A percentile compares a stretch with the other conserved stretches of the same genome.
These are phyloP conservation scores for Oryza brachyantha DNA, from an alignment of 176 grass and related monocot genomes.

Conservation along the genomic window DNA sequence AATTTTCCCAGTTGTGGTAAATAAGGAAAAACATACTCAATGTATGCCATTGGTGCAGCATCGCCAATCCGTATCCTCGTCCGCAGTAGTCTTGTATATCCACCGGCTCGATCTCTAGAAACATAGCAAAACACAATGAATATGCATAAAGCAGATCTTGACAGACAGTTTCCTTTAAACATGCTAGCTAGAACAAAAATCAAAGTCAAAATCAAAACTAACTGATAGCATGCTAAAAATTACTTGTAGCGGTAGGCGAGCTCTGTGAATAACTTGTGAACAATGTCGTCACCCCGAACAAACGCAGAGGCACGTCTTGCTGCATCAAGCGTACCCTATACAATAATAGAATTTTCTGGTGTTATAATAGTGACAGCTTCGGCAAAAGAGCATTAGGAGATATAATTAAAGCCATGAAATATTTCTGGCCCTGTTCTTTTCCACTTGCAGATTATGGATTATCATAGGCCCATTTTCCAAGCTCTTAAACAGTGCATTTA, in stretches of 20 bases:
- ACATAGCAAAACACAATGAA: not conserved
- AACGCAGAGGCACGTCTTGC: conserved; percentile 66
- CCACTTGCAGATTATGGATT: too few relatives aligned
- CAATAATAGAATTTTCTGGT: conserved; percentile 4
- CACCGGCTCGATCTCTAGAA: conserved; percentile 68
- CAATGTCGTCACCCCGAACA: conserved; percentile 87
- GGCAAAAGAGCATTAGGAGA: conserved; percentile 7
- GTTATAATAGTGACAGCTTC: not conserved
- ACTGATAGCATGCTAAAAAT: not conserved
- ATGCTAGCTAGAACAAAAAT: conserved; percentile 1
- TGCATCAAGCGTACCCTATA: conserved; percentile 69
- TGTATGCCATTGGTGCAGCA: conserved; percentile 89
- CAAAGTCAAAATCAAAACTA: not conserved
- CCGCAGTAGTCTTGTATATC: conserved; percentile 74
- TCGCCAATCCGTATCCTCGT: conserved; percentile 86
- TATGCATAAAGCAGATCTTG: not conserved
- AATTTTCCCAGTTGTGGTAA: not conserved
- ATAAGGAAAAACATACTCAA: conserved; percentile 32
- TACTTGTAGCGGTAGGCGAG: conserved; percentile 88
- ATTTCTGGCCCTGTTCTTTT: not conserved
- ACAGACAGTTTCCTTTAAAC: not conserved
- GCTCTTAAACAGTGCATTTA: too few relatives aligned
- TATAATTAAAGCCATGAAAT: not conserved
- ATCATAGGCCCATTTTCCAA: too few relatives aligned
- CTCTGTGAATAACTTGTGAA: conserved; percentile 93